These are phyloP conservation scores for Pseudophaeomoniella oleicola DNA, from an alignment of 2,329 filamentous ascomycete species.

Conservation along the genomic window DNA sequence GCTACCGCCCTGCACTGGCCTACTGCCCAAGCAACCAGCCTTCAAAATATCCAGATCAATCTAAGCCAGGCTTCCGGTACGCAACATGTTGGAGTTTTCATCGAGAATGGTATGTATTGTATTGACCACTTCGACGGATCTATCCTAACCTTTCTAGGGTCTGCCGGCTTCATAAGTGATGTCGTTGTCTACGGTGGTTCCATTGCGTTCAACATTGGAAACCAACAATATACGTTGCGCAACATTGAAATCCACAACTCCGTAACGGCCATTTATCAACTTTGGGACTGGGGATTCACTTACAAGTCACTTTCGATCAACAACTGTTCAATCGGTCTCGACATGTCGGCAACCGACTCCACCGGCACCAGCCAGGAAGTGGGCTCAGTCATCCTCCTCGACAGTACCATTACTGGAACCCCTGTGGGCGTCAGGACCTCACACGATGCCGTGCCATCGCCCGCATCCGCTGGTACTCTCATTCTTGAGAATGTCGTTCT, in stretches of 20 bases:
- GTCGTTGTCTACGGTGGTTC: constrained; percentile 46
- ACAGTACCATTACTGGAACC: constrained; percentile 37
- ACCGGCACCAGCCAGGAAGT: constrained; percentile 28
- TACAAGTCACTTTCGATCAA: constrained; percentile 36
- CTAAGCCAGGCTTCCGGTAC: constrained; percentile 33
- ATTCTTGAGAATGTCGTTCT: constrained; percentile 42
- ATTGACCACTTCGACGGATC: neutral
- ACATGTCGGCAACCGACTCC: constrained; percentile 29
- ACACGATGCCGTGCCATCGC: constrained; percentile 23
- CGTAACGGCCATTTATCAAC: constrained; percentile 38
- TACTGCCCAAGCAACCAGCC: constrained; percentile 39
- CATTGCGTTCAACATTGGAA: constrained; percentile 45
- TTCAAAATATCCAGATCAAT: constrained; percentile 48
- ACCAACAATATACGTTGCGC: constrained; percentile 49
- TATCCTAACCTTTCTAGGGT: constrained; percentile 17
- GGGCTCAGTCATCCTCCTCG: constrained; percentile 43
- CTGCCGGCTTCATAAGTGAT: constrained; percentile 46
- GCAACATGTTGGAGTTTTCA: constrained; percentile 44
- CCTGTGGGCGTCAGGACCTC: constrained; percentile 35
- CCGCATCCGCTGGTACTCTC: constrained; percentile 31
- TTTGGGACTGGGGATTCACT: constrained; percentile 48
- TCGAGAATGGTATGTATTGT: constrained; percentile 34
- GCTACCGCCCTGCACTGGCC: constrained; percentile 36
- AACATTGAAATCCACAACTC: constrained; percentile 39
- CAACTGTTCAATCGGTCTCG: constrained; percentile 38